Conservation (phyloP, 306 rosid genomes). For the Rubus parviflorus region DNA sequence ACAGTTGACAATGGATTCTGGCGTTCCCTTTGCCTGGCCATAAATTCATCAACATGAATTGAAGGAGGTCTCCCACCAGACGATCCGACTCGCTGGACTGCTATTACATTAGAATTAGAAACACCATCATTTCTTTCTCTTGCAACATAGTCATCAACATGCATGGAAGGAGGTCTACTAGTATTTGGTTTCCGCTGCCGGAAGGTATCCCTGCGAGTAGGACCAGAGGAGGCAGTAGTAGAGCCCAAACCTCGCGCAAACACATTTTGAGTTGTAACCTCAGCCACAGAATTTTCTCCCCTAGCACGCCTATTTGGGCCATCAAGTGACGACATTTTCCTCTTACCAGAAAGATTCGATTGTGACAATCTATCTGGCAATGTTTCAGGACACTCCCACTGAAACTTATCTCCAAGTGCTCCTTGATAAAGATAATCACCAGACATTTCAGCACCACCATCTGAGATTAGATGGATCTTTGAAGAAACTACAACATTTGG, state of each 20-base stretch:
- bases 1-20: slow-evolving; percentile 72
- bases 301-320: slow-evolving; percentile 78
- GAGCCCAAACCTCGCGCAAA: slow-evolving; percentile 65
- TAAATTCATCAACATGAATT: slow-evolving; percentile 96
- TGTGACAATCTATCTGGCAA: slow-evolving; percentile 80
- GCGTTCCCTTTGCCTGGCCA: slow-evolving; percentile 99
- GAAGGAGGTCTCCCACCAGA: slow-evolving; percentile 98
- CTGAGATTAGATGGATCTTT: slow-evolving; percentile 52
- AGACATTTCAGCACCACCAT: slow-evolving; percentile 52
- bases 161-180: slow-evolving; percentile 99
- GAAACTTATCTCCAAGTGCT: slow-evolving; percentile 73
- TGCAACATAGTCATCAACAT: slow-evolving; percentile 96
- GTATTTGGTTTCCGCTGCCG: slow-evolving; percentile 99
- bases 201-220: slow-evolving; percentile 91
- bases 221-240: slow-evolving; percentile 68
- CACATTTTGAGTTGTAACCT: slow-evolving; percentile 53
- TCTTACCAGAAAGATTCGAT: slow-evolving; percentile 53
- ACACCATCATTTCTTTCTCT: slow-evolving; percentile 90
- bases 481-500: slow-evolving; percentile 42
- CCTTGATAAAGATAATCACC: slow-evolving; percentile 58
- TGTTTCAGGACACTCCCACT: slow-evolving; percentile 95
- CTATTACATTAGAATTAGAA: slow-evolving; percentile 68
- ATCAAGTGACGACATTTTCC: slow-evolving; percentile 68
- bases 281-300: slow-evolving; percentile 74
- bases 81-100: slow-evolving; percentile 80